Evolutionary conservation across 139 green algal genomes (phyloP), one percentile per base, ranked within the genome.

Genomic region (Chlorella sp.): DNA sequence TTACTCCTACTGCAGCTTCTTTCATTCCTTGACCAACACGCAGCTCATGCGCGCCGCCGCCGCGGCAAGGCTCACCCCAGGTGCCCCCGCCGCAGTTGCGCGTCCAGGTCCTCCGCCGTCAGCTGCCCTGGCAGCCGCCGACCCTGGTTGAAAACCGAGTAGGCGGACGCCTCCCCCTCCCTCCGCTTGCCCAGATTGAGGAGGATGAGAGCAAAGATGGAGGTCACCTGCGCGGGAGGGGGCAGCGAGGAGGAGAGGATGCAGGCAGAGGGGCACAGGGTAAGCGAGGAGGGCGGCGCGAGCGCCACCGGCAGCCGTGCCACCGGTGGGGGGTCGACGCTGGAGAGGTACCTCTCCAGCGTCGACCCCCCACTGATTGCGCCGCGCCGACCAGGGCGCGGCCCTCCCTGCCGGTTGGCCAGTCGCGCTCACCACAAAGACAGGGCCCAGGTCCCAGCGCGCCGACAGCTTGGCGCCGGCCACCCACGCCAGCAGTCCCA

Each of bases 81-180:
- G 2, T 85, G 56, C 1, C 77, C 76, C 19, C 43, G 45, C 19
- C 84, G 51, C 51, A 88, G 9, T 53, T 88, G 82, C 8, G 60
- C 48, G 71, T 91, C 86, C 29, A 91, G n/a, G 29, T 77, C 43
- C 6, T 81, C 82, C 23, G 84, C 86, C 41, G 79, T 91, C 27
- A 91, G 67, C 68, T 88, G 79, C 11, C 86, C 86, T 23, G 82
- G 79, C 33, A 91, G 67, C 31, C 75, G 70, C 53, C 74, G 43
- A 31, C 77, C 61, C 0, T 35, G 38, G 62, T 91, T 91, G 81
- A 91, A 91, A 11, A 91, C 71, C 35, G 33, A 74, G 71, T 90
- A 90, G 0, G 86, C 86, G 33, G 55, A 79, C 25, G 73, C 67
- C 36, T 84, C 73, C 8, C 85, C 85, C 29, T 77, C 81, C 50